Base-by-base conservation (phyloP, 345 rosid species). In the Citrus hindsii region DNA sequence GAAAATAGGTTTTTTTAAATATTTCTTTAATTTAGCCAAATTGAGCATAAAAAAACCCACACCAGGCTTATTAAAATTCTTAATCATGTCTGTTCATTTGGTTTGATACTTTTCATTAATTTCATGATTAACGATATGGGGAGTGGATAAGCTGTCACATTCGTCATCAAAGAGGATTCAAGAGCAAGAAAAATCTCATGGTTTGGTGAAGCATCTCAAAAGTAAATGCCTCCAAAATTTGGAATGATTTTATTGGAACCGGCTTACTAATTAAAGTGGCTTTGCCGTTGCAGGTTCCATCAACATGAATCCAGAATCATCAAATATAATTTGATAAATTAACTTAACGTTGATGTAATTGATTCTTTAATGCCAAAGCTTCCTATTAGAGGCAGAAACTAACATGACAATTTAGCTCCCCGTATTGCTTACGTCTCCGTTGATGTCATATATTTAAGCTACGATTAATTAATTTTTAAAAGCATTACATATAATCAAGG, bases 141-240 rank as follows among this genome's bases (percentile, higher is more conserved):
- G 64, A 65, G 78, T 80, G 66, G 89, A 40, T 82, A 69, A 79
- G 81, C 9, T 70, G 83, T 84, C 87, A 5, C 13, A 60, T 56
- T 78, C 84, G 62, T 6, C 9, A 67, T 71, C 64, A 24, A 78
- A n/a, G 74, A 76, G 73, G 74, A 62, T 73, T 79, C 24, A 73
- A 77, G 69, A 53, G 10, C 33, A 75, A 73, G 73, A 38, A 7
- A 7, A 16, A 48, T 68, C 62, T 40, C 68, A 38, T 71, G 27
- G 76, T 75, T 69, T 70, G 85, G 62, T 83, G 33, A 18, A 76
- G 59, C 65, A 70, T 75, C 72, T 67, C 25, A 72, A 73, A 80
- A 58, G 42, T 65, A 30, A 79, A 10, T 40, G 25, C 77, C 19
- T 42, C 61, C 58, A 10, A 35, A 33, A 22, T 76, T 79, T 73